Percentiles rank a stretch among this genome's conserved stretches.
Conservation (phyloP, 345 rosid species). For the Gynandropsis gynandra region DNA sequence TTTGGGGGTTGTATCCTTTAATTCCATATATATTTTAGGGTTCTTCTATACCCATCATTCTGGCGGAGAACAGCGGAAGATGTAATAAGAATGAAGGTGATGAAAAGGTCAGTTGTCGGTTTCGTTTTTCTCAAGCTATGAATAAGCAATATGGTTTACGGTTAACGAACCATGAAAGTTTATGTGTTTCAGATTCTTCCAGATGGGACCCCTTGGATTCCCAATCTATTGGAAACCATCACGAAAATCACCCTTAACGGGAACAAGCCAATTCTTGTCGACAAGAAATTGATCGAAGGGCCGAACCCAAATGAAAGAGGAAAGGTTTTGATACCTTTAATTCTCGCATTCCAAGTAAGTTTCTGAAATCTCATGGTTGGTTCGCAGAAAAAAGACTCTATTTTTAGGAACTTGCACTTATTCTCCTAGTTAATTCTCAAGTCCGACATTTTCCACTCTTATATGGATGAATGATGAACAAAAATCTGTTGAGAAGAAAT, state of each 20-base stretch:
- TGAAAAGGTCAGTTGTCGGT: constrained; percentile 39
- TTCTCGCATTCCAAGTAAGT: constrained; percentile 44
- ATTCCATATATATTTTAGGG: too few species aligned
- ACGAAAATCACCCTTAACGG: constrained; percentile 41
- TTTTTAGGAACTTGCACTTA: too few species aligned
- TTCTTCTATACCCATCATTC: constrained; percentile 35
- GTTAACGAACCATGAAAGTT: constrained; percentile 1
- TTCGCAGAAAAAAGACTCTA: too few species aligned
- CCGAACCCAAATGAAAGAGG: constrained; percentile 46
- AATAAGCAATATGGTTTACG: background rate
- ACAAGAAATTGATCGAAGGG: constrained; percentile 52
- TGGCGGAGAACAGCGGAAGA: constrained; percentile 61
- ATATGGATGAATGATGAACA: too few species aligned
- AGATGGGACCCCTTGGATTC: constrained; percentile 46
- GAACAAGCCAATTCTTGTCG: constrained; percentile 35
- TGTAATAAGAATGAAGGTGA: constrained; percentile 50
- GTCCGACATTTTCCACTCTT: too few species aligned
- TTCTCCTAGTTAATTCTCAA: too few species aligned
- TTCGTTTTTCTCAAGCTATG: constrained; percentile 8
- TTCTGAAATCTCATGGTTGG: constrained; percentile 2
- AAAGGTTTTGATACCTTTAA: constrained; percentile 40
- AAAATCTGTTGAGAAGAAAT: too few species aligned
- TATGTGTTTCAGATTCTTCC: constrained; percentile 41
- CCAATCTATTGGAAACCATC: constrained; percentile 34
- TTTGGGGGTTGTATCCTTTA: constrained; percentile 4